Evolutionary conservation across 1,139 yeast species (phyloP), one percentile per base, ranked within the genome.

Genomic region (Yarrowia galli): DNA sequence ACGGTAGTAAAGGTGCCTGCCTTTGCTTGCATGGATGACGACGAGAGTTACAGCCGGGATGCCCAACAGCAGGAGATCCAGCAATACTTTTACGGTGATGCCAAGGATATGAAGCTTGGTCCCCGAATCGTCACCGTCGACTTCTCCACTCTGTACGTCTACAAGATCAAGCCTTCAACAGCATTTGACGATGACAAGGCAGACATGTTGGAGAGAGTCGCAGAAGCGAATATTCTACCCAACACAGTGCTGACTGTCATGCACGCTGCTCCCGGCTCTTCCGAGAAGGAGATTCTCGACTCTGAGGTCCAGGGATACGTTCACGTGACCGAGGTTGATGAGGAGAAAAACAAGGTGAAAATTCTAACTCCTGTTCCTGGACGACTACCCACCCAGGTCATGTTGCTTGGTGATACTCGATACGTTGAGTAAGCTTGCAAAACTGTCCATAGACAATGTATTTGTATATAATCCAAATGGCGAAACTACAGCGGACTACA

Each of bases 281-380:
- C 74, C 0, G 82, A 81, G 48, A 88, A 85, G 67, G 84, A 83
- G 35, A 86, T 82, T 8, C 79, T 91, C 25, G 81, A 84, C 69
- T 80, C 92, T 1, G 85, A 89, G 67, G 88, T 91, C 0, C 77
- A 89, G 73, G 97, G 97, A 0, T 86, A 81, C 74, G 87, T 84
- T 8, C 84, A 83, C 67, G 78, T 81, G 13, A 84, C 88, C 10
- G 88, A 85, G 68, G 87, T 85, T 12, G 89, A 86, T 67, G 98
- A 93, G 71, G 81, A 85, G 22, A 89, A 88, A 74, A 84, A 85
- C n/a, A 89, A 85, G 72, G 76, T 92, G 70, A 88, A 89, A 74
- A 83, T 95, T 7, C 81, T 93, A 71, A 83, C 93, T 72, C 98
- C 99, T 0, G 89, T 91, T 25, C 97, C 97, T 1, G 97, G 97